These are phyloP conservation scores for Beta lomatogona DNA, from an alignment of 179 eudicot species.

Conservation along the genomic window DNA sequence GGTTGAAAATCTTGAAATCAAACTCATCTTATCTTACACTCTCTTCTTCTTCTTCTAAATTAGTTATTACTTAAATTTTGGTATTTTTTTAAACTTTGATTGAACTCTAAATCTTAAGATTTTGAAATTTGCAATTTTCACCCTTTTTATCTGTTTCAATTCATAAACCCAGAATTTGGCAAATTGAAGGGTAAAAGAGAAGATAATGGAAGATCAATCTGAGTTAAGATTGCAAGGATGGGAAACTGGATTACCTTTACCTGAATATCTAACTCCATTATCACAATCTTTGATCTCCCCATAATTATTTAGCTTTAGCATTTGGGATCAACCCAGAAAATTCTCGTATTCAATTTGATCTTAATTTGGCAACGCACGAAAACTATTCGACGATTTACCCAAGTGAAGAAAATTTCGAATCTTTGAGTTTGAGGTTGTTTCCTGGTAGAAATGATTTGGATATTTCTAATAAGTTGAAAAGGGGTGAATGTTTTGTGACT, in stretches of 20 bases:
- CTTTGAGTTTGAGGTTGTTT: constrained; percentile 37
- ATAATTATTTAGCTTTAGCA: constrained; percentile 29
- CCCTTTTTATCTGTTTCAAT: constrained; percentile 13
- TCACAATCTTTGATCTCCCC: constrained; percentile 43
- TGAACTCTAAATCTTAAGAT: constrained; percentile 2
- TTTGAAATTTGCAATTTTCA: neutral
- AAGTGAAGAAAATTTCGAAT: constrained; percentile 32
- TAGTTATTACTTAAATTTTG: neutral
- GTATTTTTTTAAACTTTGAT: neutral
- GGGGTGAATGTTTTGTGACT: constrained; percentile 23
- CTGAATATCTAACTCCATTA: constrained; percentile 40
- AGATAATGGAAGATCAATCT: constrained; percentile 31
- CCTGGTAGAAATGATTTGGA: constrained; percentile 23
- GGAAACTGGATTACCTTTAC: constrained; percentile 33
- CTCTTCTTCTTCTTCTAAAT: neutral
- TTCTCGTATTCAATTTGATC: constrained; percentile 1
- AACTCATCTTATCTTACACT: neutral
- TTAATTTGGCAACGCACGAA: constrained; percentile 15
- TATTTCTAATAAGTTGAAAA: constrained; percentile 11
- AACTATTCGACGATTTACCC: constrained; percentile 39
- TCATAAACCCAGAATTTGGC: neutral
- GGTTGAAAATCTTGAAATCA: too few relatives aligned
- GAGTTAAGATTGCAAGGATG: constrained; percentile 21
- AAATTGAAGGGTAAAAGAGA: neutral
- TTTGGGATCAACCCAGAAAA: constrained; percentile 38